Evolutionary conservation across 352 stramenopile genomes (phyloP).

Genomic region (Phytophthora rubi): DNA sequence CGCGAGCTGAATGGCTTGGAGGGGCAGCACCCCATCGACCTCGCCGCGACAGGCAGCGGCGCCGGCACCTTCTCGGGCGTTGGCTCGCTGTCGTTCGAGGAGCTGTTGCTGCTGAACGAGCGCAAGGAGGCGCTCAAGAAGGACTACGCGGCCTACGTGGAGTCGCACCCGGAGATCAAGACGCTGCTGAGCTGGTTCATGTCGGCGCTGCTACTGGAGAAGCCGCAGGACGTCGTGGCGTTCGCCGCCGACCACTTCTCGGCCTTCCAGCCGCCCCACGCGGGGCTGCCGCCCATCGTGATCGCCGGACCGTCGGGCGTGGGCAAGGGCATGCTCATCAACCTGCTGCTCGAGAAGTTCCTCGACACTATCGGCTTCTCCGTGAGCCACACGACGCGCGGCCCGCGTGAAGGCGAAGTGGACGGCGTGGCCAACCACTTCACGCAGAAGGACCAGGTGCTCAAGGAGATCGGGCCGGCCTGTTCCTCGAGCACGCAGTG

Average conservation of each 20-base stretch:
- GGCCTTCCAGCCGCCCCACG: conserved; percentile 63
- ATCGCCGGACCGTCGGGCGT: conserved; percentile 92
- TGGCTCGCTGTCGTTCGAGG: conserved; percentile 76
- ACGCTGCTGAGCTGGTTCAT: conserved; percentile 90
- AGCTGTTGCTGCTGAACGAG: conserved; percentile 86
- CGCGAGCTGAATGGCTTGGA: too few relatives aligned
- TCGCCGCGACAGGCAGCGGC: too few relatives aligned
- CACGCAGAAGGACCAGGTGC: conserved; percentile 91
- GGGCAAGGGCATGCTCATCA: conserved; percentile 96
- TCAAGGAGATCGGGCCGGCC: conserved; percentile 93
- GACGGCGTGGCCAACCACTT: conserved; percentile 98
- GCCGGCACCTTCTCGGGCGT: too few relatives aligned
- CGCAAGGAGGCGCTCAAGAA: conserved; percentile 88
- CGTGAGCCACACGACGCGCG: conserved; percentile 97
- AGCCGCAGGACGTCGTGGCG: conserved; percentile 79
- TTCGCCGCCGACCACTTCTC: conserved; percentile 87
- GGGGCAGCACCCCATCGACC: too few relatives aligned
- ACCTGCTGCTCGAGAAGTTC: conserved; percentile 89
- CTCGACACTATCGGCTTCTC: conserved; percentile 94
- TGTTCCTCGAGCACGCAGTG: conserved; percentile 97
- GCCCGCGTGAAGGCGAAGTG: conserved; percentile 93
- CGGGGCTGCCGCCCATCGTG: conserved; percentile 84
- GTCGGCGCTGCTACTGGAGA: conserved; percentile 84
- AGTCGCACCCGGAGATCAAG: conserved; percentile 90
- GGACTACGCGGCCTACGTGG: conserved; percentile 84